phyloP scores from a whole-genome alignment of 306 rosid genomes.

The Sicyos baderoa region DNA sequence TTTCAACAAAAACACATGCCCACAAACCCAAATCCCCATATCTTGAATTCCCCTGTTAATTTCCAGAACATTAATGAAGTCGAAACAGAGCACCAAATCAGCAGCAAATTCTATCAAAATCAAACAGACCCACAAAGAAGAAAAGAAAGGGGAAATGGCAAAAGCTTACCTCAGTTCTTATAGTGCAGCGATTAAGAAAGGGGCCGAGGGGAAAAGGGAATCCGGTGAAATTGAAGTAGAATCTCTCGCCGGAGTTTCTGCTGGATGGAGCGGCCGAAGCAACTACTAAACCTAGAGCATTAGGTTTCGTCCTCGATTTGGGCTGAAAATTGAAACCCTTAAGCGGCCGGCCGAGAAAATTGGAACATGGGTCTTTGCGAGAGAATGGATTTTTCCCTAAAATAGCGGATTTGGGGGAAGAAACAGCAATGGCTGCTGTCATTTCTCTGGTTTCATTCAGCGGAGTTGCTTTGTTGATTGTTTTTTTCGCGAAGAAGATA shows the following conservation, averaged over 20 bases:
- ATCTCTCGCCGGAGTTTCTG: constrained; percentile 41
- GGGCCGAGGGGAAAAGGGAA: constrained; percentile 98
- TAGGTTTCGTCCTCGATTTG: constrained; percentile 37
- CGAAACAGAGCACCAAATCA: not conserved
- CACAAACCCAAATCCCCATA: not conserved
- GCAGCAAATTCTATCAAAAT: constrained; percentile 1
- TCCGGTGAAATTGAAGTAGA: constrained; percentile 91
- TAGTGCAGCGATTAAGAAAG: constrained; percentile 70
- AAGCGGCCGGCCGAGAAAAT: constrained; percentile 38
- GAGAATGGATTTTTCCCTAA: constrained; percentile 36
- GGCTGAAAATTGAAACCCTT: constrained; percentile 40
- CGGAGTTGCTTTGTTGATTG: not conserved
- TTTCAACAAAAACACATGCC: not conserved
- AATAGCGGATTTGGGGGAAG: constrained; percentile 51
- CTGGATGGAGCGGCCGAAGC: constrained; percentile 40
- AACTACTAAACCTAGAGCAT: constrained; percentile 37
- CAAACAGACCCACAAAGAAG: not conserved
- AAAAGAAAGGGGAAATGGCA: not conserved
- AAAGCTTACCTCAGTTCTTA: constrained; percentile 68
- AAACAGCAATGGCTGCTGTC: constrained; percentile 49
- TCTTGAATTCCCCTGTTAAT: not conserved
- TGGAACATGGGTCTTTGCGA: constrained; percentile 32
- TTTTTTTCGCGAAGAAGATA: not conserved
- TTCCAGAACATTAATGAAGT: not conserved
- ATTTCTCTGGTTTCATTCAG: constrained; percentile 18